These are phyloP conservation scores for Excoecaria agallocha DNA, from an alignment of 345 rosid species.

Conservation along the genomic window DNA sequence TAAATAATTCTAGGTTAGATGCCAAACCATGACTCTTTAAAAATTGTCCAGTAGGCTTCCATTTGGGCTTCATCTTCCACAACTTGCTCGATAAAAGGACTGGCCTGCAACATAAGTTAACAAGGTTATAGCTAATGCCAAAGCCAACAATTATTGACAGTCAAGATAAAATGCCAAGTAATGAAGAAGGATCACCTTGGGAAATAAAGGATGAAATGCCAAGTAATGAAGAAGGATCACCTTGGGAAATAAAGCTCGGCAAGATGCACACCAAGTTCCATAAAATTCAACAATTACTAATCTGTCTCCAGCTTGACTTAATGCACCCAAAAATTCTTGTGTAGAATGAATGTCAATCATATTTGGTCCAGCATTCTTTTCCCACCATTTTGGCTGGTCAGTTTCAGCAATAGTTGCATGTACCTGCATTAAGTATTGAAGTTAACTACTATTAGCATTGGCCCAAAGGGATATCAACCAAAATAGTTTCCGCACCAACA, in stretches of 20 bases:
- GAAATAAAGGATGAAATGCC: background rate
- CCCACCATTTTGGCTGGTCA: too few species aligned
- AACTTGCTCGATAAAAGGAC: conserved; percentile 52
- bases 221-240: conserved; percentile 29
- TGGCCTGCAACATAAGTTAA: conserved; percentile 36
- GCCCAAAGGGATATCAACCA: conserved; percentile 10
- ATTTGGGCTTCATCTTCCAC: conserved; percentile 75
- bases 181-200: conserved; percentile 42
- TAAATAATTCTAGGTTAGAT: conserved; percentile 27
- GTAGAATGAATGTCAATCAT: too few species aligned
- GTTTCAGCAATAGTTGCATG: conserved; percentile 59
- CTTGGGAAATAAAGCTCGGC: conserved; percentile 86
- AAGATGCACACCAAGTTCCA: conserved; percentile 98
- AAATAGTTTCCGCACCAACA: conserved; percentile 1
- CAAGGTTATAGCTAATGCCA: conserved; percentile 5
- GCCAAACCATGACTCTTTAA: conserved; percentile 59
- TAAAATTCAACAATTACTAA: conserved; percentile 91
- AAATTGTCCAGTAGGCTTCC: conserved; percentile 53
- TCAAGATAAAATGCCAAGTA: background rate
- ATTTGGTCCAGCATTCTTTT: too few species aligned
- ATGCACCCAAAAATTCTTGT: conserved; percentile 67
- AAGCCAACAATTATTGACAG: background rate
- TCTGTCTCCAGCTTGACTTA: conserved; percentile 73
- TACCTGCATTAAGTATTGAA: conserved; percentile 39
- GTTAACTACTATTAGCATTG: background rate